phyloP scores from a whole-genome alignment of 225 moss, liverwort and hornwort species.

The Ulota crispa region DNA sequence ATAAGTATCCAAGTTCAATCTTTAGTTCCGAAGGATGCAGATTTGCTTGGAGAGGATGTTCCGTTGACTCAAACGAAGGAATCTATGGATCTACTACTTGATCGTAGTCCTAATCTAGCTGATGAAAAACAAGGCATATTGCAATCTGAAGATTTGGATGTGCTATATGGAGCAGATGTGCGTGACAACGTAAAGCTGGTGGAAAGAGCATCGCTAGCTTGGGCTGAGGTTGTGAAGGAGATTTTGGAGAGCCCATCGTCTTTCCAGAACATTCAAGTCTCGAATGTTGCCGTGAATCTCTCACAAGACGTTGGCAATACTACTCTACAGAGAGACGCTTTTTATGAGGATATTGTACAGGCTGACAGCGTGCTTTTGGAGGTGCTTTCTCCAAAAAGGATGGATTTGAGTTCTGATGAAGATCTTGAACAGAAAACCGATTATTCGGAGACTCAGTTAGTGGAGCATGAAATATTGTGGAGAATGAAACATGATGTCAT shows the following conservation, averaged over 20 bases:
- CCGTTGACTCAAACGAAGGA: conserved; percentile 30
- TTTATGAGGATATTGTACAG: conserved; percentile 7
- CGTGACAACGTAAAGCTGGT: background rate
- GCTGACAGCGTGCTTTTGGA: background rate
- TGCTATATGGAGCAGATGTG: conserved; percentile 15
- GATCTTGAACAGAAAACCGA: background rate
- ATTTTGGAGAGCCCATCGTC: background rate
- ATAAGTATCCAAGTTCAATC: conserved; percentile 1
- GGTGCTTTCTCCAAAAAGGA: conserved; percentile 2
- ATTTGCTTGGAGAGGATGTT: conserved; percentile 21
- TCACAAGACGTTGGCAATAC: background rate
- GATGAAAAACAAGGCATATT: conserved; percentile 18
- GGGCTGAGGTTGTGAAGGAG: conserved; percentile 37
- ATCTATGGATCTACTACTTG: conserved; percentile 17
- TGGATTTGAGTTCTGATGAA: conserved; percentile 24
- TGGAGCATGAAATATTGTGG: conserved; percentile 37
- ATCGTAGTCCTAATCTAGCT: conserved; percentile 21
- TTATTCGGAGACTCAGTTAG: conserved; percentile 40
- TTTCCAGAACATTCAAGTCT: conserved; percentile 4
- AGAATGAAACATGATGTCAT: conserved; percentile 24
- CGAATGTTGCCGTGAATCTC: conserved; percentile 15
- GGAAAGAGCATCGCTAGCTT: conserved; percentile 17
- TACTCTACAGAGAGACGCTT: conserved; percentile 1
- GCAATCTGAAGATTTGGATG: conserved; percentile 10
- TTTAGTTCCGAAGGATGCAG: conserved; percentile 5